phyloP scores from a whole-genome alignment of 352 stramenopile species.

The Hyaloperonospora brassicae region DNA sequence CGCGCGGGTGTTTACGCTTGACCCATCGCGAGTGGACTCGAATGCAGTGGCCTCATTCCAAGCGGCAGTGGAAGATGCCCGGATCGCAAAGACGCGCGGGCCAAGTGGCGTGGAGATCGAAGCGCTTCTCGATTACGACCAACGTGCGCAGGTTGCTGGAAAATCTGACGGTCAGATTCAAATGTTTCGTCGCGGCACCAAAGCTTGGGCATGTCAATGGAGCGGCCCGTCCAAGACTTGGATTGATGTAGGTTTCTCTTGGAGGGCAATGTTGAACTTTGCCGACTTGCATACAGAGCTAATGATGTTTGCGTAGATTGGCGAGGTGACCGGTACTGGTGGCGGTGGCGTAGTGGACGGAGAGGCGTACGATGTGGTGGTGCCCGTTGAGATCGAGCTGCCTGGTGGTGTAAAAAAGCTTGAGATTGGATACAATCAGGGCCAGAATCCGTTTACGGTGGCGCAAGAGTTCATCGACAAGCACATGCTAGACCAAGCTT shows the following conservation, averaged over 20 bases:
- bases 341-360: constrained; percentile 87
- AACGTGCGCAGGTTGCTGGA: constrained; percentile 59
- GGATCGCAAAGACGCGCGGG: constrained; percentile 55
- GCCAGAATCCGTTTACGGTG: constrained; percentile 94
- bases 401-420: constrained; percentile 88
- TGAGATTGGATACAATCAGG: constrained; percentile 97
- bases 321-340: constrained; percentile 79
- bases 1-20: constrained; percentile 86
- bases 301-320: constrained; percentile 38
- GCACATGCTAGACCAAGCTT: constrained; percentile 90
- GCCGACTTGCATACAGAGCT: not conserved
- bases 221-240: constrained; percentile 85
- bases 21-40: constrained; percentile 58
- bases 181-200: constrained; percentile 91
- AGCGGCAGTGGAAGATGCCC: constrained; percentile 48
- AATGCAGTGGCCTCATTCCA: constrained; percentile 58
- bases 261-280: not conserved
- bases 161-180: constrained; percentile 92
- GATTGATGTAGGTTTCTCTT: constrained; percentile 84
- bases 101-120: constrained; percentile 90
- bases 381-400: constrained; percentile 95
- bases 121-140: constrained; percentile 90
- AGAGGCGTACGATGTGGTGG: constrained; percentile 91
- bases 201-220: constrained; percentile 94
- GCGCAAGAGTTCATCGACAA: constrained; percentile 96